Evolutionary conservation across 345 rosid genomes (phyloP).

Genomic region (Hypericum perforatum): DNA sequence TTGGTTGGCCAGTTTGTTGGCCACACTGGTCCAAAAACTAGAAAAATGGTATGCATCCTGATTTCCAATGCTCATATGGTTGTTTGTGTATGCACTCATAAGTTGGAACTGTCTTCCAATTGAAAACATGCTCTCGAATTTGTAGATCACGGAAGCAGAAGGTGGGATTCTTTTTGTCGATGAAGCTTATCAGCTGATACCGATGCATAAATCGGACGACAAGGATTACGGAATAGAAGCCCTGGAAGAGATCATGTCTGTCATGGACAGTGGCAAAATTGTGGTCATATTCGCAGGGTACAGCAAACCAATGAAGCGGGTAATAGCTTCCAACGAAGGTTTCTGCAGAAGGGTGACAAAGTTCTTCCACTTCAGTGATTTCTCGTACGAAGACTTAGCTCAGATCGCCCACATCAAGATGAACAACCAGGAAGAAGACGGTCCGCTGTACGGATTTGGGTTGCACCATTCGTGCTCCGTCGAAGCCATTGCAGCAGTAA

Average conservation of each 20-base stretch:
- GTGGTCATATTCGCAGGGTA: slow-evolving; percentile 95
- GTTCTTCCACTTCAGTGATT: slow-evolving; percentile 75
- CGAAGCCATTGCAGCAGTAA: slow-evolving; percentile 49
- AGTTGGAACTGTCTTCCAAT: background rate
- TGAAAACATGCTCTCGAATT: slow-evolving; percentile 6
- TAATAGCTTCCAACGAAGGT: slow-evolving; percentile 87
- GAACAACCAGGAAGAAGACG: slow-evolving; percentile 50
- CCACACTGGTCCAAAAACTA: slow-evolving; percentile 97
- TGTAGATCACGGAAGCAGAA: slow-evolving; percentile 89
- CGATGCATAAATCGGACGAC: slow-evolving; percentile 89
- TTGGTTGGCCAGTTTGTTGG: slow-evolving; percentile 99
- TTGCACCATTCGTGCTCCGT: slow-evolving; percentile 56
- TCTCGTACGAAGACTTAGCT: slow-evolving; percentile 59
- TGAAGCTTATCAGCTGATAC: slow-evolving; percentile 89
- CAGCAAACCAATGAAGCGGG: slow-evolving; percentile 94
- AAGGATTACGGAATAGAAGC: slow-evolving; percentile 98
- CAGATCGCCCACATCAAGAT: slow-evolving; percentile 80
- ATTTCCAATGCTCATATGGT: background rate
- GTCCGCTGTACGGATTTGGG: slow-evolving; percentile 57
- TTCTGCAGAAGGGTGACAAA: slow-evolving; percentile 95
- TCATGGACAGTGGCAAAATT: slow-evolving; percentile 83
- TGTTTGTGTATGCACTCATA: no score
- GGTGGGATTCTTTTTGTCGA: slow-evolving; percentile 97
- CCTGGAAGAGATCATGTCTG: slow-evolving; percentile 91
- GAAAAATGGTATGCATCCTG: slow-evolving; percentile 56